Evolutionary conservation across 2,329 filamentous ascomycete genomes (phyloP).

Genomic region (Domatiomyces catenatus): DNA sequence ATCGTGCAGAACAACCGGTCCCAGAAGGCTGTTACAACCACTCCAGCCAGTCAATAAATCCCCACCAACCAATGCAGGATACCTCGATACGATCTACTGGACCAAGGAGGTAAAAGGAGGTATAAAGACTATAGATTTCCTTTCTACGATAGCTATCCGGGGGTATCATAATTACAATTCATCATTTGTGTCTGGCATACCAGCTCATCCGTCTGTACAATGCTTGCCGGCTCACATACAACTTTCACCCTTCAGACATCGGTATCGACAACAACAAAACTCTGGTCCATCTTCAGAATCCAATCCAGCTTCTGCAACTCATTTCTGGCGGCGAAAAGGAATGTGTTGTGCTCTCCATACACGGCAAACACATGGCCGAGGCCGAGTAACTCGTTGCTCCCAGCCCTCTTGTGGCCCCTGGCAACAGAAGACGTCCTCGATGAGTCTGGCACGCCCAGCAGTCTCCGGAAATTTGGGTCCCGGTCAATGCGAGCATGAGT

Average conservation of each 20-base stretch:
- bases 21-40: not conserved
- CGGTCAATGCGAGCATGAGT: conserved; percentile 84
- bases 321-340: conserved; percentile 77
- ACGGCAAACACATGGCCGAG: conserved; percentile 74
- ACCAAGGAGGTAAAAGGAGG: not conserved
- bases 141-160: not conserved
- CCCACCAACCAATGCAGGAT: too few relatives aligned
- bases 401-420: conserved; percentile 12
- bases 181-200: not conserved
- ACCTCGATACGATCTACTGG: too few relatives aligned
- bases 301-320: conserved; percentile 92
- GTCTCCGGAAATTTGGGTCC: conserved; percentile 67
- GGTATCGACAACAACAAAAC: conserved; percentile 34
- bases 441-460: conserved; percentile 40
- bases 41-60: too few relatives aligned
- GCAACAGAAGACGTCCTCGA: conserved; percentile 18
- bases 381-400: conserved; percentile 23
- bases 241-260: not conserved
- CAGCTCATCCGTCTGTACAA: not conserved
- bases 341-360: conserved; percentile 88
- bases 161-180: not conserved
- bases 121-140: not conserved
- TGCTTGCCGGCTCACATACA: too few relatives aligned
- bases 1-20: conserved; percentile 27
- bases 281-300: conserved; percentile 90